Evolutionary conservation across 345 rosid genomes (phyloP), one percentile per base, ranked within the genome.

Genomic region (Pistacia atlantica): DNA sequence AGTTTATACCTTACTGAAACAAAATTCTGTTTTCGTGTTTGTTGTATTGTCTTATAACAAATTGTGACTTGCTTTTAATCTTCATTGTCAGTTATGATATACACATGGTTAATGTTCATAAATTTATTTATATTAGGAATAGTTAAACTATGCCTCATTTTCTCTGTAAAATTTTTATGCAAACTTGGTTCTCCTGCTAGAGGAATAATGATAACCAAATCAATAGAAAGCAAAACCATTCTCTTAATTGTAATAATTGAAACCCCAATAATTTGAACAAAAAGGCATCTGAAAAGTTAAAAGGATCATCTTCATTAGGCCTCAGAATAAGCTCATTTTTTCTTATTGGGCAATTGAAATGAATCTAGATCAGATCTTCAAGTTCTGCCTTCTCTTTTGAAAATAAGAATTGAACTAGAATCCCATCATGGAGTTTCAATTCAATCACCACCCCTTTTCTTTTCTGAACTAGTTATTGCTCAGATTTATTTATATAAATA

Each of bases 1-100:
- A 77, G 78, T 80, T 56, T 38, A 68, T 75, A 16, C 72, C n/a
- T 65, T 48, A 1, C 77, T 78, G 68, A 70, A 72, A 82, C 46
- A 54, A 70, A 77, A 76, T 54, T 80, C 3, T 54, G 16, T 65
- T 22, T n/a, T 22, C 22, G 17, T 49, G 37, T 59, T 20, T 76
- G 63, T 71, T 71, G 73, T 71, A 38, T 16, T 75, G 8, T 56
- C 76, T 18, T 33, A 25, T 52, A 62, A 54, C 77, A 13, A 73
- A 33, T 52, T 28, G 37, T 73, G 18, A 61, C 28, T 69, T 31
- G 22, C 22, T 14, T 14, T 49, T 18, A 51, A 37, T 51, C 65
- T 46, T 60, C 52, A 71, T 58, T 58, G 66, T 71, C 11, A 56
- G 35, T 14, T 5, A 69, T 33, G 11, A 52, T 22, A 49, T 55